phyloP scores from a whole-genome alignment of 2,329 filamentous ascomycete genomes.

The Aspergillus sp. region DNA sequence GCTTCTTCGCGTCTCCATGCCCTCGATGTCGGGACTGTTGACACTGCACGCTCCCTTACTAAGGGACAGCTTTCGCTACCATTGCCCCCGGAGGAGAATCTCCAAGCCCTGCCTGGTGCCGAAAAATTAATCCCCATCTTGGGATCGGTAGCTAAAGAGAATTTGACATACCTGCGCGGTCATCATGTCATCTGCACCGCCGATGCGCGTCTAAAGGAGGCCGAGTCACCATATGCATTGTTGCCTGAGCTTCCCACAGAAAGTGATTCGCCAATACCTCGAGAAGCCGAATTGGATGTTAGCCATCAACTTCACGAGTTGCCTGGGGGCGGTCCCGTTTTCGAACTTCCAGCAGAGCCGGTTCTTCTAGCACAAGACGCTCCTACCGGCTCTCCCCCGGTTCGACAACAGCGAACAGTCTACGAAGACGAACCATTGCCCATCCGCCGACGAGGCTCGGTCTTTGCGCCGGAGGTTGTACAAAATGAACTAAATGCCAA shows the following conservation, averaged over 20 bases:
- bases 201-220: conserved; percentile 35
- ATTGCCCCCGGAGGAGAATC: conserved; percentile 7
- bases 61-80: conserved; percentile 10
- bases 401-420: not conserved
- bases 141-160: conserved; percentile 44
- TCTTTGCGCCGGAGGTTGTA: conserved; percentile 47
- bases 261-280: conserved; percentile 23
- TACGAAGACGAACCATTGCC: conserved; percentile 32
- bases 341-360: conserved; percentile 40
- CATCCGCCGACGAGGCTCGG: conserved; percentile 38
- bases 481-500: conserved; percentile 1
- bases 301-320: conserved; percentile 34
- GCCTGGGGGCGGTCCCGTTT: conserved; percentile 28
- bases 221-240: conserved; percentile 19
- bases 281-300: conserved; percentile 27
- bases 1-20: conserved; percentile 52
- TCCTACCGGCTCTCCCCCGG: not conserved
- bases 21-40: conserved; percentile 54
- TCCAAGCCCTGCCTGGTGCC: conserved; percentile 44
- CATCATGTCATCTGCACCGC: conserved; percentile 55
- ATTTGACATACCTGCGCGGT: conserved; percentile 53
- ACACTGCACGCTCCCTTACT: conserved; percentile 29
- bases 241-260: conserved; percentile 32
- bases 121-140: conserved; percentile 56
- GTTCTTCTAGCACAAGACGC: conserved; percentile 7